A percentile compares a stretch with the other conserved stretches of the same genome.
Evolutionary conservation across 2,329 filamentous ascomycete species (phyloP).

Genomic region (Diaporthe ampelina): DNA sequence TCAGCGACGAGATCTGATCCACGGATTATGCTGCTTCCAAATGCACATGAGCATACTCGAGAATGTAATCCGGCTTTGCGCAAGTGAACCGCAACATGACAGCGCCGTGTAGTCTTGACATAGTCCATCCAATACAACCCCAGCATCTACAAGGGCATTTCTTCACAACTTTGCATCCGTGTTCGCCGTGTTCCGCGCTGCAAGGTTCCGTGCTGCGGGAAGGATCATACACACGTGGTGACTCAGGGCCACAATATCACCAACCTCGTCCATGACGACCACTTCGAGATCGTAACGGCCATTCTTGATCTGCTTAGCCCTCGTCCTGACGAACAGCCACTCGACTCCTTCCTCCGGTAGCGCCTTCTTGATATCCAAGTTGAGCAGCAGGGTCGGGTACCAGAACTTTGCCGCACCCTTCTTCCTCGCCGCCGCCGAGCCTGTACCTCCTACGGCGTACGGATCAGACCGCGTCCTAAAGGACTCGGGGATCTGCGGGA

Average conservation of each 20-base stretch:
- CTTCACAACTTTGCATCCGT: slow-evolving; percentile 3
- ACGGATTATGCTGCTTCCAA: background rate
- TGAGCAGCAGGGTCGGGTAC: slow-evolving; percentile 83
- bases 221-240: slow-evolving; percentile 78
- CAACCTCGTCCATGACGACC: slow-evolving; percentile 72
- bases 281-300: slow-evolving; percentile 83
- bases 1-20: background rate
- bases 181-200: slow-evolving; percentile 37
- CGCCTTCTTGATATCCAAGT: slow-evolving; percentile 81
- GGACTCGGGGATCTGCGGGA: slow-evolving; percentile 30
- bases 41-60: background rate
- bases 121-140: background rate
- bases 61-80: background rate
- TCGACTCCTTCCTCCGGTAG: slow-evolving; percentile 67
- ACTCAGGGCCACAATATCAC: slow-evolving; percentile 76
- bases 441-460: background rate
- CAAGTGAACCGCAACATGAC: no score
- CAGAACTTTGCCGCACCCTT: slow-evolving; percentile 58
- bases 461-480: background rate
- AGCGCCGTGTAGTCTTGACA: background rate
- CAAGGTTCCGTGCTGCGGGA: slow-evolving; percentile 70
- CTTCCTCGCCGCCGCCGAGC: background rate
- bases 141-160: background rate
- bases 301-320: slow-evolving; percentile 76
- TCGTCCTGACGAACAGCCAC: slow-evolving; percentile 78